Evolutionary conservation across 2,329 filamentous ascomycete genomes (phyloP), one percentile per base, ranked within the genome.

Genomic region (Colletotrichum sp.): DNA sequence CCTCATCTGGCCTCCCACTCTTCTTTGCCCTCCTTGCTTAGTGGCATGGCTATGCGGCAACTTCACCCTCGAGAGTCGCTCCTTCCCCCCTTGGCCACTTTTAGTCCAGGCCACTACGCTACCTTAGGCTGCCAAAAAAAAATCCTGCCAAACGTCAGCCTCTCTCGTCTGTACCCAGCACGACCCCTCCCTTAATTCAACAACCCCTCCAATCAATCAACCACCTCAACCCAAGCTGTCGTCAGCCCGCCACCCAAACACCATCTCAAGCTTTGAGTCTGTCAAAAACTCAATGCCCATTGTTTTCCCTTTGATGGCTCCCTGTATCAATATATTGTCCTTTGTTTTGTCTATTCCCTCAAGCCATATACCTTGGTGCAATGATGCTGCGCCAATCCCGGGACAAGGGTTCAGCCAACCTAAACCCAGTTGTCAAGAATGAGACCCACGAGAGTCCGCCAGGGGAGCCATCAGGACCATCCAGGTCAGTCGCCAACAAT

Each of bases 141-240:
- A 34, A 55, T 65, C 39, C 55, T 57, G 39, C 32, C 8, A 44
- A 65, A 49, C 24, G n/a, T 59, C 62, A 39, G 63, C 63, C n/a
- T 55, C 36, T 68, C 32, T 21, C n/a, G 44, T 52, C 44, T 13
- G 3, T 52, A 13, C 44, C 12, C 36, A 65, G 63, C 32, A 44
- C 34, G 21, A 32, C 24, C 63, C 44, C 71, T 71, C 44, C 71
- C 59, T 74, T 71, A 44, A 71, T 71, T 65, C 67, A 57, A 70
- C 71, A 39, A 65, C 15, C 63, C 36, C 36, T 39, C 26, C 63
- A 65, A 26, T 49, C 63, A 65, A 65, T 32, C 34, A 52, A 52
- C n/a, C n/a, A 52, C n/a, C n/a, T 52, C 24, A 28, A 65, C 34
- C 36, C n/a, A 44, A 16, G 26, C 36, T 44, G 28, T 64, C 32